Base-by-base conservation (phyloP, 495 filamentous ascomycete species). In the Aspergillus sparsus region DNA sequence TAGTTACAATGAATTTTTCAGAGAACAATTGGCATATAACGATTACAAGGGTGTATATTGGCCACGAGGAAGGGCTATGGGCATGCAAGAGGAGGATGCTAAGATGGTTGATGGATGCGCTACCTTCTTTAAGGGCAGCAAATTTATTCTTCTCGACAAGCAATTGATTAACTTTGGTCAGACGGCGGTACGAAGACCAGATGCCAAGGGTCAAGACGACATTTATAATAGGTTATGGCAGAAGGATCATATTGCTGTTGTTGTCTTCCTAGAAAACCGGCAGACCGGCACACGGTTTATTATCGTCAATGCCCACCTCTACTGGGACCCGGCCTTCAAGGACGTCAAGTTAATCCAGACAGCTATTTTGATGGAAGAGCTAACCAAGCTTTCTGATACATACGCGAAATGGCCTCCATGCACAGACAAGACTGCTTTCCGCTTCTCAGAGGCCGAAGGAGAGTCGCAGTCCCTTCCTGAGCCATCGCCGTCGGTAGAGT, bases 211-310 rank as follows among this genome's bases (percentile, higher is more conserved):
- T 36, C 89, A 93, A 53, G 89, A 93, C 66, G 95, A 98, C 66
- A 92, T 97, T 60, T 98, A 94, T 80, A 98, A 98, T 70, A 87
- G 94, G 11, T 86, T 98, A 15, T 98, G 97, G 94, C 92, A 93
- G 59, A 89, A 93, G 75, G 94, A 98, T 76, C 90, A 98, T 67
- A 96, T 98, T 65, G 93, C 89, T 11, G 85, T 96, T 16, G 83
- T 96, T 32, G 81, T 89, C 56, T 94, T 98, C 74, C 82, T 98
- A 52, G 95, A 98, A 72, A 97, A 96, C 66, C 83, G 92, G 13
- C 74, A 80, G 58, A 98, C 93, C 2, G 94, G 94, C 2, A 84
- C 90, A 2, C 86, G 95, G 13, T 78, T 98, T 58, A 95, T 98
- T 49, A 86, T 97, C 10, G 91, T 89, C 32, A 98, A 98, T 66